Evolutionary conservation across 1,284 basidiomycete species (phyloP).

Genomic region (Puccinia triticina): DNA sequence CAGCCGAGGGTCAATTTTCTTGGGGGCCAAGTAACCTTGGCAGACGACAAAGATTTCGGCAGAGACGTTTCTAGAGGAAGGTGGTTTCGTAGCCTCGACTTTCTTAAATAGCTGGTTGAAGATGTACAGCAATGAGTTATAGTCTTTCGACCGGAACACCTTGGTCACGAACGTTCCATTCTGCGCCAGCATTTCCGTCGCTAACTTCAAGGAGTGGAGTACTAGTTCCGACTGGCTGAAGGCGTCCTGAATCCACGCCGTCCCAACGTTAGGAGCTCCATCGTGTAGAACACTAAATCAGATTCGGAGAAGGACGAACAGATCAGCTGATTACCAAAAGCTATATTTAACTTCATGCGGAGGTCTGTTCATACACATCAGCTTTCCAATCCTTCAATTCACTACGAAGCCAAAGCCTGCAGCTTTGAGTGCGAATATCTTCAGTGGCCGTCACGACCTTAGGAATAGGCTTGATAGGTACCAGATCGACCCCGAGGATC

Average conservation of each 20-base stretch:
- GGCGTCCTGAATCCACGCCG: slow-evolving; percentile 98
- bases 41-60: slow-evolving; percentile 99
- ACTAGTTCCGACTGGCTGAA: slow-evolving; percentile 97
- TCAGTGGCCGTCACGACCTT: slow-evolving; percentile 87
- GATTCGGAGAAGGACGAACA: neutral
- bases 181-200: slow-evolving; percentile 90
- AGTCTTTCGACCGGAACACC: slow-evolving; percentile 97
- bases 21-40: slow-evolving; percentile 90
- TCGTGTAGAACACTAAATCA: slow-evolving; percentile 80
- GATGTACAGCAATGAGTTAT: slow-evolving; percentile 98
- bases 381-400: slow-evolving; percentile 99
- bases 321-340: neutral
- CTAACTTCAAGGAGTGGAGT: slow-evolving; percentile 91
- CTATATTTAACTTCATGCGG: neutral
- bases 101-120: slow-evolving; percentile 94
- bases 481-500: slow-evolving; percentile 81
- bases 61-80: slow-evolving; percentile 96
- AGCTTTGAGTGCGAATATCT: slow-evolving; percentile 92
- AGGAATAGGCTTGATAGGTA: slow-evolving; percentile 93
- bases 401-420: slow-evolving; percentile 80
- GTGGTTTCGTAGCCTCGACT: slow-evolving; percentile 98
- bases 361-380: slow-evolving; percentile 68
- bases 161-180: slow-evolving; percentile 98
- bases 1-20: slow-evolving; percentile 96
- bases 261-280: slow-evolving; percentile 98